Conservation (phyloP, 1,139 yeast species). For the Saccharomycopsis phalli region DNA sequence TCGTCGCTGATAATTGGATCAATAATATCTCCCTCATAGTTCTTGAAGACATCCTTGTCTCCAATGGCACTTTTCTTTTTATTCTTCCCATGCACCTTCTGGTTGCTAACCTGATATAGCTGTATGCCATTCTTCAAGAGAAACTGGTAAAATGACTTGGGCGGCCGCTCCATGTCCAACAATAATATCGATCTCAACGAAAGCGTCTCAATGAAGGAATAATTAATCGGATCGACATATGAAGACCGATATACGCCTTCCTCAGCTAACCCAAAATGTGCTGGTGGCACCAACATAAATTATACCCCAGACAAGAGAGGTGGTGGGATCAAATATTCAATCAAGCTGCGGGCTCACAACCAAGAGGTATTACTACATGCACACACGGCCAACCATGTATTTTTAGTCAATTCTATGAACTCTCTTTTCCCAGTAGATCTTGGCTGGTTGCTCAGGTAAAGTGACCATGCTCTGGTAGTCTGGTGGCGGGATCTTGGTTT, state of each 20-base stretch:
- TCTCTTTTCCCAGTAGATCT: constrained; percentile 69
- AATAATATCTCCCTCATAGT: not conserved
- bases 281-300: constrained; percentile 73
- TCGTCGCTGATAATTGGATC: constrained; percentile 3
- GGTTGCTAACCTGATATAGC: constrained; percentile 31
- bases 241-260: constrained; percentile 61
- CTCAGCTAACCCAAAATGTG: constrained; percentile 70
- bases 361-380: no score
- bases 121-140: constrained; percentile 37
- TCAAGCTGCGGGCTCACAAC: no score
- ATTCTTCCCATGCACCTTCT: not conserved
- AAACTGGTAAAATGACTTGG: constrained; percentile 40
- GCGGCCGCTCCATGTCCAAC: constrained; percentile 66
- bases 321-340: no score
- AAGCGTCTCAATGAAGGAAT: constrained; percentile 59
- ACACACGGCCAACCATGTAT: no score
- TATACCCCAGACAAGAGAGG: no score
- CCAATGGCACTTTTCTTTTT: not conserved
- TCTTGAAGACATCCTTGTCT: constrained; percentile 6
- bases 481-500: constrained; percentile 53
- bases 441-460: constrained; percentile 74
- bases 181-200: constrained; percentile 48
- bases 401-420: constrained; percentile 17
- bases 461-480: constrained; percentile 94
- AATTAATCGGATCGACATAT: constrained; percentile 49